phyloP scores from a whole-genome alignment of 345 rosid genomes.

The Mercurialis annua region DNA sequence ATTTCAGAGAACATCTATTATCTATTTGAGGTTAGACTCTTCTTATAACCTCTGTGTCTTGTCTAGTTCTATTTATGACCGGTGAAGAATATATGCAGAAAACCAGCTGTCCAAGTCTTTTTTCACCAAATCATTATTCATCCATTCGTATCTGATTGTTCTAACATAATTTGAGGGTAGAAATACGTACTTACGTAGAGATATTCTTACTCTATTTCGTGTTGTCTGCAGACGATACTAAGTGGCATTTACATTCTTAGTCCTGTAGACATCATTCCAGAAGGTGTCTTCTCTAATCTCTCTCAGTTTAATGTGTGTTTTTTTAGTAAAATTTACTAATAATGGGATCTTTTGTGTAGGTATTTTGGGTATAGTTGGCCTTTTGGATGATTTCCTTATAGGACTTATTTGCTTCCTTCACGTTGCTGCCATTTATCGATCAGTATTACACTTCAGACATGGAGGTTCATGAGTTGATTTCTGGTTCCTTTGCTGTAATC shows the following conservation, averaged over 20 bases:
- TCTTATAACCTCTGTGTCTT: no score
- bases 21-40: no score
- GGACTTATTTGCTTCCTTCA: constrained; percentile 67
- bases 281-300: constrained; percentile 44
- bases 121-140: not conserved
- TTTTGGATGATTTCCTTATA: constrained; percentile 73
- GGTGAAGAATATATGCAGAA: no score
- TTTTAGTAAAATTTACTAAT: not conserved
- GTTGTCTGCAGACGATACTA: constrained; percentile 53
- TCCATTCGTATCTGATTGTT: not conserved
- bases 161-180: not conserved
- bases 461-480: constrained; percentile 45
- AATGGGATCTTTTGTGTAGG: constrained; percentile 32
- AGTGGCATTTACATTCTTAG: constrained; percentile 66
- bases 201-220: not conserved
- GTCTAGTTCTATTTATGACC: no score
- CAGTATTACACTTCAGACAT: constrained; percentile 73
- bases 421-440: constrained; percentile 79
- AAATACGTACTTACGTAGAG: not conserved
- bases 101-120: not conserved
- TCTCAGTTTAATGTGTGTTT: not conserved
- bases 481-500: no score
- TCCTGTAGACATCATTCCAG: constrained; percentile 89
- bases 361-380: constrained; percentile 67
- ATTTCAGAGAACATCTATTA: no score